Evolutionary conservation across 371 early-diverging fungal species (phyloP).

Genomic region (Capillidium rhysosporum): DNA sequence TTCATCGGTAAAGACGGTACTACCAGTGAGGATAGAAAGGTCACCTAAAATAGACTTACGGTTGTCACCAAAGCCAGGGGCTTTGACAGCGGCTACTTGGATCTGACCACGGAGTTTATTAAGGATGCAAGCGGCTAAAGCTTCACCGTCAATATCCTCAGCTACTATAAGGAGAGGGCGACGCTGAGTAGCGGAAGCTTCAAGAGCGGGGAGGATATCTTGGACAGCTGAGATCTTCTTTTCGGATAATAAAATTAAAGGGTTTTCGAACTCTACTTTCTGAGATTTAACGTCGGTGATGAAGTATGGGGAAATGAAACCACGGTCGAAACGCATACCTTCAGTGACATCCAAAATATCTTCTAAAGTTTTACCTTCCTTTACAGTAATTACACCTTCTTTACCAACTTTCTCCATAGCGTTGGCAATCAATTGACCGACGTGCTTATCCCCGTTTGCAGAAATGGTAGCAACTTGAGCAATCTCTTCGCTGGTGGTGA

Average conservation of each 20-base stretch:
- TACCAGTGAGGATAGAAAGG: constrained; percentile 85
- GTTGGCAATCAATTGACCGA: constrained; percentile 85
- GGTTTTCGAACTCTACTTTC: constrained; percentile 97
- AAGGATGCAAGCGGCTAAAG: constrained; percentile 91
- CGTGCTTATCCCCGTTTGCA: constrained; percentile 93
- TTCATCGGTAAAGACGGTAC: constrained; percentile 88
- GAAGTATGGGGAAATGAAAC: constrained; percentile 96
- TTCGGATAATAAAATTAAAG: constrained; percentile 83
- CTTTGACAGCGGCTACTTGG: constrained; percentile 91
- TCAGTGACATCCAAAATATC: constrained; percentile 95
- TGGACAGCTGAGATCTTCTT: constrained; percentile 89
- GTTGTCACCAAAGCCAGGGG: constrained; percentile 98
- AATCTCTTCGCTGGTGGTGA: constrained; percentile 87
- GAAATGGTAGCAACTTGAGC: constrained; percentile 96
- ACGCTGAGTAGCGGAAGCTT: constrained; percentile 81
- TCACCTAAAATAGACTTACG: constrained; percentile 94
- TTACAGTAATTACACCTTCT: constrained; percentile 97
- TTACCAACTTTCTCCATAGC: constrained; percentile 99
- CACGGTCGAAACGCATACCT: constrained; percentile 98
- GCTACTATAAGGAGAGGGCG: constrained; percentile 92
- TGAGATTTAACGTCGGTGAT: constrained; percentile 93
- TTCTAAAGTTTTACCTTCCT: constrained; percentile 94
- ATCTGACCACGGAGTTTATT: constrained; percentile 97
- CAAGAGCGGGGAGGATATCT: constrained; percentile 88
- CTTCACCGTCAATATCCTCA: constrained; percentile 96